A percentile compares a stretch with the other conserved stretches of the same genome.
Evolutionary conservation across 2,329 filamentous ascomycete species (phyloP).

Genomic region (Mycosphaerella sp.): DNA sequence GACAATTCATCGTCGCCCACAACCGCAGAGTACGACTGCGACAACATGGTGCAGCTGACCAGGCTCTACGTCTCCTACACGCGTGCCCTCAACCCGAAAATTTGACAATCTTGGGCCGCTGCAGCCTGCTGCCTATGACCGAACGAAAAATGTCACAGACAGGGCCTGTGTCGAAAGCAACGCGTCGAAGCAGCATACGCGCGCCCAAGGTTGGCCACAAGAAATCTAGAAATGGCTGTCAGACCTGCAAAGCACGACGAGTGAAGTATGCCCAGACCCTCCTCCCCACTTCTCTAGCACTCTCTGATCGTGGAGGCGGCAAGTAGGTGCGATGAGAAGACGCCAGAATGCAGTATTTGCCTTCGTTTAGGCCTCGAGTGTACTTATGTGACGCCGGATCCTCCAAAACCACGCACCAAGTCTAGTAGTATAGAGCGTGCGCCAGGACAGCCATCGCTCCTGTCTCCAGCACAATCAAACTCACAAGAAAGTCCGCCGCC

Average conservation of each 20-base stretch:
- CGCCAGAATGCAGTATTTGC: constrained; percentile 48
- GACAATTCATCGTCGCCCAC: constrained; percentile 2
- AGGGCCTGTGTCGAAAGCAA: constrained; percentile 10
- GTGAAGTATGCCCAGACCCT: constrained; percentile 39
- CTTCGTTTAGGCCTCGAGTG: constrained; percentile 45
- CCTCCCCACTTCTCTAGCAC: neutral
- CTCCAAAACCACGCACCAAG: constrained; percentile 17
- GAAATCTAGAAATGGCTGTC: constrained; percentile 51
- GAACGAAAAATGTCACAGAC: constrained; percentile 12
- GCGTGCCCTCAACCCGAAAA: neutral
- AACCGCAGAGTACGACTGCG: neutral
- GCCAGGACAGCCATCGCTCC: constrained; percentile 5
- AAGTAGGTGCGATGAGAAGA: constrained; percentile 46
- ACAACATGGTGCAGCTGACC: neutral
- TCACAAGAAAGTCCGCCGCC: constrained; percentile 17
- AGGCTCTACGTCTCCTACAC: neutral
- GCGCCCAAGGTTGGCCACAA: constrained; percentile 38
- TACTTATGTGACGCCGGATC: constrained; percentile 36
- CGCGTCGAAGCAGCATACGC: constrained; percentile 17
- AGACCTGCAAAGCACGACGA: constrained; percentile 51
- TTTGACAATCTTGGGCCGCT: neutral
- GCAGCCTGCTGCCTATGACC: constrained; percentile 2
- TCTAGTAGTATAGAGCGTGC: constrained; percentile 13
- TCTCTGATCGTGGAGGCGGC: neutral
- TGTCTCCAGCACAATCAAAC: constrained; percentile 17